Base-by-base conservation (phyloP, 257 asterid genomes). In the Perilla frutescens region DNA sequence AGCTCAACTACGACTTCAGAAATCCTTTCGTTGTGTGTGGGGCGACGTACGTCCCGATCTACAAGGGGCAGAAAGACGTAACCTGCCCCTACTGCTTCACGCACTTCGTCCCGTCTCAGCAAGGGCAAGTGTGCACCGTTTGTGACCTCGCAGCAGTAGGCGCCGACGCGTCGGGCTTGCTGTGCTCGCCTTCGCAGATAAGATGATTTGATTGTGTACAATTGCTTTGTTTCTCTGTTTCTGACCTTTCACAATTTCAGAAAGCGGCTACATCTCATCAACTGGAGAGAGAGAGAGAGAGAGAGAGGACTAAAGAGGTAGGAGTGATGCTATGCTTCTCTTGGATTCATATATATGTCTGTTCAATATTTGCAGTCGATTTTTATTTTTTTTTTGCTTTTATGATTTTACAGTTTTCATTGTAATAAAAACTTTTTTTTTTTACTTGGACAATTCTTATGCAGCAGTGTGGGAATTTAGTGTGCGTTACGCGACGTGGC, bases 11-110 rank as follows among this genome's bases (percentile, higher is more conserved):
- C 14, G 98, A 92, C 65, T 90, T 92, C 64, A 84, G 98, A 79
- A 92, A 92, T 55, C 97, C 98, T 9, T 92, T 92, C 36, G 96
- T 92, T 4, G 80, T 89, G 7, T 92, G 98, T 73, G 98, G 97
- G 62, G 96, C 96, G 40, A 88, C 97, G 0, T 86, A 90, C 59
- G 87, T 85, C 39, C 98, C 97, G 1, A 92, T 92, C 67, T 92
- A 90, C 74, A 77, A 90, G 12, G 98, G 98, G 36, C 98, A 92
- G 81, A 90, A 74, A 78, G 96, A 92, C 45, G 87, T 80, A 36
- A 79, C 85, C 41, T 92, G 98, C 80, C 96, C 98, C 3, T 92
- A 90, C 71, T 92, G 98, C 74, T 39, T 78, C 44, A 69, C 93
- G 2, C 95, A 85, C 73, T 92, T 87, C 36, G 93, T 86, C 55